Percentiles rank a stretch among this genome's conserved stretches.
Evolutionary conservation across 495 filamentous ascomycete species (phyloP).

Genomic region (Stereocaulon alpinum): DNA sequence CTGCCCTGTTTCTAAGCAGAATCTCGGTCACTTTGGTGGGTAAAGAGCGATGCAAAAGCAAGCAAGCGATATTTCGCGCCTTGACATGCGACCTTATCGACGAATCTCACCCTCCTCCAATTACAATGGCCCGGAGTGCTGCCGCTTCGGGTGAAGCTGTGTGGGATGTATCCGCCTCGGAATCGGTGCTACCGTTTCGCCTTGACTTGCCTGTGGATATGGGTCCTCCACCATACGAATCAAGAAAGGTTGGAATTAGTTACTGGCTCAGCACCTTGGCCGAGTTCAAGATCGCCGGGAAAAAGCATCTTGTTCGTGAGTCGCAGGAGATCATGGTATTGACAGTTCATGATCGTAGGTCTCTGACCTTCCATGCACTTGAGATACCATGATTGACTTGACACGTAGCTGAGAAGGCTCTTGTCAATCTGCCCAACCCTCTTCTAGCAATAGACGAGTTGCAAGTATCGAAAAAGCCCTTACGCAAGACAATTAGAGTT

Average conservation of each 20-base stretch:
- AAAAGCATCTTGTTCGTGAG: conserved; percentile 31
- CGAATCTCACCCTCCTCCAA: conserved; percentile 37
- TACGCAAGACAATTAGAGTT: conserved; percentile 33
- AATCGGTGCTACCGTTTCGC: conserved; percentile 38
- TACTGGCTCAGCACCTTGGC: conserved; percentile 37
- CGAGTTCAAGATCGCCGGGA: conserved; percentile 31
- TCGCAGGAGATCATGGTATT: conserved; percentile 23
- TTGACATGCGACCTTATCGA: conserved; percentile 43
- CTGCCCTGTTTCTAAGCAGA: conserved; percentile 29
- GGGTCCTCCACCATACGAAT: conserved; percentile 45
- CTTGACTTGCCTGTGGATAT: conserved; percentile 44
- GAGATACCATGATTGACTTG: conserved; percentile 6
- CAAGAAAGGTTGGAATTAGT: conserved; percentile 40
- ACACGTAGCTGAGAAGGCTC: conserved; percentile 38
- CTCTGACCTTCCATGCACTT: background rate
- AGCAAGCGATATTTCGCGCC: conserved; percentile 38
- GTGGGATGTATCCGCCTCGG: conserved; percentile 38
- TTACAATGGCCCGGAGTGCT: conserved; percentile 35
- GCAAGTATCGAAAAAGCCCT: conserved; percentile 26
- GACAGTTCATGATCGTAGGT: conserved; percentile 27
- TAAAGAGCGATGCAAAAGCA: conserved; percentile 32
- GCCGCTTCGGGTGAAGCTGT: conserved; percentile 27
- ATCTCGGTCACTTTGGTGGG: conserved; percentile 43
- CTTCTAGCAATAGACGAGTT: conserved; percentile 41
- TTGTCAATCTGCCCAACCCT: conserved; percentile 41